Conservation (phyloP, 495 filamentous ascomycete species). For the Annulohypoxylon nitens region DNA sequence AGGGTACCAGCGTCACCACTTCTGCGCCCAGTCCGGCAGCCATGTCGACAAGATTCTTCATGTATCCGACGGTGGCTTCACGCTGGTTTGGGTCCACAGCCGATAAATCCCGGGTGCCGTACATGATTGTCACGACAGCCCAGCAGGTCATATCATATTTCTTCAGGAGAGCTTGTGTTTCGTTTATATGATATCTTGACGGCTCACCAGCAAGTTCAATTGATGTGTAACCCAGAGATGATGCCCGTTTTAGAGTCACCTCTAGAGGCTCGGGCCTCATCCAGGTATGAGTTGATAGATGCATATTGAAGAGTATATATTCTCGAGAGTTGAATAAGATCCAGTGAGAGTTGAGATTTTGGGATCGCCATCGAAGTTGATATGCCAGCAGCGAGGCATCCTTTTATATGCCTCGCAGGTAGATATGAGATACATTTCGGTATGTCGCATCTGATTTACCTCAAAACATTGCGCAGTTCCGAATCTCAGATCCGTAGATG, state of each 20-base stretch:
- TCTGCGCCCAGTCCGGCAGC: conserved; percentile 43
- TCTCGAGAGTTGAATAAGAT: too few species aligned
- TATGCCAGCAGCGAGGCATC: neutral
- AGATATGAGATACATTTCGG: neutral
- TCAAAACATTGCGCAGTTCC: neutral
- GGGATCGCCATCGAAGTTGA: neutral
- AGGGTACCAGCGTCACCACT: conserved; percentile 47
- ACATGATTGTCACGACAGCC: conserved; percentile 48
- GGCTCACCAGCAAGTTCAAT: conserved; percentile 54
- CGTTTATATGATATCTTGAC: conserved; percentile 32
- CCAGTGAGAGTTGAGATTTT: too few species aligned
- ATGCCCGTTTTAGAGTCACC: conserved; percentile 40
- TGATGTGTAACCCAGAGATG: conserved; percentile 47
- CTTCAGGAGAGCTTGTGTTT: conserved; percentile 38
- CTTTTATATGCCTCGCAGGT: neutral
- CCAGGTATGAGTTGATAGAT: conserved; percentile 54
- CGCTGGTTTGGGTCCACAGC: conserved; percentile 38
- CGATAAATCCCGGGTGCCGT: conserved; percentile 46
- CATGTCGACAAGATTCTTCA: conserved; percentile 46
- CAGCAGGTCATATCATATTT: conserved; percentile 48
- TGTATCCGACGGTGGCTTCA: conserved; percentile 45
- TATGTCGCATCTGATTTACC: neutral
- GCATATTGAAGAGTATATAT: too few species aligned
- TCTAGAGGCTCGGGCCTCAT: conserved; percentile 52
- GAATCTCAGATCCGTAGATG: neutral